Evolutionary conservation across 352 stramenopile genomes (phyloP).

Genomic region (Globisporangium alternatum): DNA sequence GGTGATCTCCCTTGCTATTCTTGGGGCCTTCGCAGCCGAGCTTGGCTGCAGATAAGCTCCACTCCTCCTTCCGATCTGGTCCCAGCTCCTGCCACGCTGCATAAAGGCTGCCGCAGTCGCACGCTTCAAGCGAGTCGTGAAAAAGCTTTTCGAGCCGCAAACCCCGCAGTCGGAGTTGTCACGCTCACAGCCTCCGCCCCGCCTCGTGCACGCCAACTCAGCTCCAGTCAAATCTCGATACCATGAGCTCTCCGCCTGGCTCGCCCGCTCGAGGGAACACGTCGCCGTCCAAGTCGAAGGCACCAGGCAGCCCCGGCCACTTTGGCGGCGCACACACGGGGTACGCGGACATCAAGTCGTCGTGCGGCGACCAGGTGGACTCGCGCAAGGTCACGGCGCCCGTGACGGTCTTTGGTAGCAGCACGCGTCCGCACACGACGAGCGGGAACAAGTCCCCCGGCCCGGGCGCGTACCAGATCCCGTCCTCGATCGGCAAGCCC

Average conservation of each 20-base stretch:
- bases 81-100: background rate
- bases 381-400: slow-evolving; percentile 71
- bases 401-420: slow-evolving; percentile 60
- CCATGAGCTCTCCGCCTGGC: slow-evolving; percentile 23
- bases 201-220: no score
- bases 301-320: slow-evolving; percentile 26
- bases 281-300: slow-evolving; percentile 42
- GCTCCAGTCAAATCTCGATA: slow-evolving; percentile 1
- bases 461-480: slow-evolving; percentile 63
- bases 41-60: background rate
- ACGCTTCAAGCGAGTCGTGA: slow-evolving; percentile 6
- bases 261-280: slow-evolving; percentile 29
- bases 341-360: slow-evolving; percentile 71
- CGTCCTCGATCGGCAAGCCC: slow-evolving; percentile 67
- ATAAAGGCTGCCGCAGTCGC: background rate
- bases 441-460: slow-evolving; percentile 58
- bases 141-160: slow-evolving; percentile 7
- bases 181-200: no score
- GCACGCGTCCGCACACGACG: slow-evolving; percentile 45
- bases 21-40: background rate
- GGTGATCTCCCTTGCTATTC: background rate
- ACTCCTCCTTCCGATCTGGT: background rate
- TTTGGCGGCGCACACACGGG: slow-evolving; percentile 26
- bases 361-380: slow-evolving; percentile 66
- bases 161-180: background rate